Base-by-base conservation (phyloP, 345 rosid species). In the Nephelium lappaceum region DNA sequence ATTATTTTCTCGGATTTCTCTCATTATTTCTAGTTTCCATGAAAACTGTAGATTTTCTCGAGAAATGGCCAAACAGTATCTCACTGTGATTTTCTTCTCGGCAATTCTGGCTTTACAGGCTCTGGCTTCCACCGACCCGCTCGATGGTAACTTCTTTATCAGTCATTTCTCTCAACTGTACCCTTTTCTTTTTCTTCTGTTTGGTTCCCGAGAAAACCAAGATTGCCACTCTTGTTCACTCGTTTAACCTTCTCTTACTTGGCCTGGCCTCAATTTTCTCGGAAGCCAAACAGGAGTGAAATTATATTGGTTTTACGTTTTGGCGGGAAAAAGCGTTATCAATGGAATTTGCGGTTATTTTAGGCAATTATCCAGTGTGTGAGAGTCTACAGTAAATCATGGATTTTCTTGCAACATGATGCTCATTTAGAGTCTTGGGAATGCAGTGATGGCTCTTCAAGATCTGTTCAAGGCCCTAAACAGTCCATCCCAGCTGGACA, bases 361-460 rank as follows among this genome's bases (percentile, higher is more conserved):
- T 23, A 24, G 47, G 47, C 25, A 71, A 51, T 14, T 8, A 78
- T 74, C 61, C 39, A 31, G 42, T 18, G 38, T 41, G 68, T 19
- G 38, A 7, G 21, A 19, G 38, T 53, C 27, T 64, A 31, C 47
- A 49, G 45, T 47, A 67, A 31, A 74, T 61, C 24, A 47, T 38
- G 55, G 15, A 49, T 16, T 49, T 49, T 49, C 55, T 49, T 6
- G 62, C 23, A 57, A 57, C 12, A 45, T 45, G 12, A 45, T 45
- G 51, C 51, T 45, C 8, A 45, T 45, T 11, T 45, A 11, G 51
- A 45, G 51, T 45, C 51, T 45, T 7, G 8, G 8, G 51, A 45
- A 45, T 45, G 81, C 93, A 96, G 99, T 92, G 27, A 51, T 55
- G 61, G 93, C 87, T 66, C 93, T 95, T 62, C 84, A 89, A 71